Conservation (phyloP, 345 rosid species). For the Eucalyptus fibrosa region DNA sequence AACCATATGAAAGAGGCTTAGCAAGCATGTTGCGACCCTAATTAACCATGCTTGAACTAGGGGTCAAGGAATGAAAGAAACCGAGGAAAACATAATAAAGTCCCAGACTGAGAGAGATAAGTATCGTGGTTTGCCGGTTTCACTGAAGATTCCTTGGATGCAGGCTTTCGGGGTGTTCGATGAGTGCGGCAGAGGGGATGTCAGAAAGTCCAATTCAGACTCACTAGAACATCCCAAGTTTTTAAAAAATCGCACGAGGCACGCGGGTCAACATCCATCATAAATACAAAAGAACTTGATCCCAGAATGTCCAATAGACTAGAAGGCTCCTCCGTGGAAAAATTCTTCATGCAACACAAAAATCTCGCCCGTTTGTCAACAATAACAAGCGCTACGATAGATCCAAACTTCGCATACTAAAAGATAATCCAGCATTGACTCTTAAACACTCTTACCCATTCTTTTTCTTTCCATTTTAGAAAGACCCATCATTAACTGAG, state of each 20-base stretch:
- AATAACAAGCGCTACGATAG: not conserved
- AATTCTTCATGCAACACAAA: not conserved
- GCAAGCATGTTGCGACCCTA: not conserved
- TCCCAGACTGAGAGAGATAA: not conserved
- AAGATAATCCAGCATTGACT: not conserved
- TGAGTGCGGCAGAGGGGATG: not conserved
- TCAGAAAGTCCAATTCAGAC: not conserved
- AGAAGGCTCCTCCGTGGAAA: not conserved
- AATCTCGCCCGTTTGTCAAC: not conserved
- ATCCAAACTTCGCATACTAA: not conserved
- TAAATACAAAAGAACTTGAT: not conserved
- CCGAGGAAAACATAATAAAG: not conserved
- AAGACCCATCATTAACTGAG: not conserved
- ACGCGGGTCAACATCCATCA: not conserved
- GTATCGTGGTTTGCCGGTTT: not conserved
- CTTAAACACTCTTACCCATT: not conserved
- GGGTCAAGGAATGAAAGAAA: not conserved
- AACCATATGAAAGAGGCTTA: not conserved
- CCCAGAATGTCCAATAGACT: not conserved
- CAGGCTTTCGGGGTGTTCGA: not conserved
- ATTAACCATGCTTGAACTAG: not conserved
- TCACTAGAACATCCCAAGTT: not conserved
- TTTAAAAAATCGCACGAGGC: not conserved
- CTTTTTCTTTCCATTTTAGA: not conserved
- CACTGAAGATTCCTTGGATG: not conserved